phyloP scores from a whole-genome alignment of 2,329 filamentous ascomycete species.

The Xylaria sp. region DNA sequence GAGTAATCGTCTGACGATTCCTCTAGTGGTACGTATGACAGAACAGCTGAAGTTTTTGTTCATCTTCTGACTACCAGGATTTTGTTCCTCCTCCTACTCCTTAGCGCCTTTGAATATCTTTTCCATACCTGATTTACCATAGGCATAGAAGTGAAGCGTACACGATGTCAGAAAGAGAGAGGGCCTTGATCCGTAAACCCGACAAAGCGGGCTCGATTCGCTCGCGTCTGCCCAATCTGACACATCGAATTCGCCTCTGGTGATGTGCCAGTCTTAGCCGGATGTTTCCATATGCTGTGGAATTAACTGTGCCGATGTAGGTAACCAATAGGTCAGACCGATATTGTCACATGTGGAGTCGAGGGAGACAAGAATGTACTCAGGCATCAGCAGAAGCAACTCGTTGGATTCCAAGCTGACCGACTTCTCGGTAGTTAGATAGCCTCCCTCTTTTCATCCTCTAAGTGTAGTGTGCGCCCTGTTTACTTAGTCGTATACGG shows the following conservation, averaged over 20 bases:
- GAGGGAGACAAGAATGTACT: not conserved
- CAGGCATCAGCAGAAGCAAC: not conserved
- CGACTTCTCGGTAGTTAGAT: constrained; percentile 9
- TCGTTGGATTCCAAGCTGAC: too few species aligned
- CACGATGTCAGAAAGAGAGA: not conserved
- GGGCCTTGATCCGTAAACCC: not conserved
- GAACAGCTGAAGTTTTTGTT: not conserved
- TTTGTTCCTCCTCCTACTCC: not conserved
- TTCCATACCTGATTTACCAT: not conserved
- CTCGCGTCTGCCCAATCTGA: constrained; percentile 15
- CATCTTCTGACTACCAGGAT: not conserved
- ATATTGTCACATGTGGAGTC: constrained; percentile 4
- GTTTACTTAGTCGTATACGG: not conserved
- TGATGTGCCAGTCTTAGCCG: constrained; percentile 15
- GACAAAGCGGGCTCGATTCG: not conserved
- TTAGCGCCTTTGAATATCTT: too few species aligned
- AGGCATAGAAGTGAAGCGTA: not conserved
- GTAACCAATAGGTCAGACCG: constrained; percentile 3
- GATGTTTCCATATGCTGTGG: not conserved
- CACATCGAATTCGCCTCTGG: constrained; percentile 2
- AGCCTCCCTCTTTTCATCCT: not conserved
- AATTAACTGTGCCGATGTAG: not conserved
- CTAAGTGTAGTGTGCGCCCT: not conserved
- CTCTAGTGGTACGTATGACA: not conserved
- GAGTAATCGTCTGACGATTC: not conserved